Conservation (phyloP, 2,329 filamentous ascomycete species). For the Colletotrichum lini region DNA sequence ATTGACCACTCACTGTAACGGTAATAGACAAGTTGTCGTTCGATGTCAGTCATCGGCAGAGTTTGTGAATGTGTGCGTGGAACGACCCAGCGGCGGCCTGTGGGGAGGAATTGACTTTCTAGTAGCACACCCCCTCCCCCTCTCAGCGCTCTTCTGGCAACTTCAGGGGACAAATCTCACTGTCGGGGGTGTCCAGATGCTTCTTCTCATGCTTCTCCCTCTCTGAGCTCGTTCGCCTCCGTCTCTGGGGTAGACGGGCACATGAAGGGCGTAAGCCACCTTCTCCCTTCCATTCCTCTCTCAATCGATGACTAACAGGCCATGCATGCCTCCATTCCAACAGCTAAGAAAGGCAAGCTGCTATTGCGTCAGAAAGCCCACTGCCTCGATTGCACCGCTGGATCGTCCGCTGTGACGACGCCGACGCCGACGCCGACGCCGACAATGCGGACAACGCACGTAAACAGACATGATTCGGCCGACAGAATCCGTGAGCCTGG, state of each 20-base stretch:
- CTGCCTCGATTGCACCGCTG: neutral
- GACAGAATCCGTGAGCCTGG: neutral
- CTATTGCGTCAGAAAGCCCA: neutral
- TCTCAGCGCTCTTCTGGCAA: constrained; percentile 1
- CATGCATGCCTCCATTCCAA: neutral
- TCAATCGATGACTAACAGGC: neutral
- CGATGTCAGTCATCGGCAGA: constrained; percentile 27
- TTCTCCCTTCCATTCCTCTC: neutral
- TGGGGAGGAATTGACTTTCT: constrained; percentile 17
- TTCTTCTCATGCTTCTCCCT: no score
- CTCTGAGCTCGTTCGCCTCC: neutral
- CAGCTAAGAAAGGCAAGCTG: no score
- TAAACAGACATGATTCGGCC: neutral
- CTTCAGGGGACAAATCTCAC: constrained; percentile 9
- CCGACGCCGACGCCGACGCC: neutral
- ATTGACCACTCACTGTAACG: no score
- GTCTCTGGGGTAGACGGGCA: neutral
- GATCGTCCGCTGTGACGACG: neutral
- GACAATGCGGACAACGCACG: neutral
- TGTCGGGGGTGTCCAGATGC: neutral
- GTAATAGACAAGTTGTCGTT: neutral
- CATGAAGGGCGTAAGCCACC: neutral
- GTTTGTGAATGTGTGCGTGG: constrained; percentile 6
- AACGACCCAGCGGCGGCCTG: constrained; percentile 13
- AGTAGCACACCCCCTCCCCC: constrained; percentile 1